Evolutionary conservation across 257 asterid species (phyloP), one percentile per base, ranked within the genome.

Genomic region (Anisodus acutangulus): DNA sequence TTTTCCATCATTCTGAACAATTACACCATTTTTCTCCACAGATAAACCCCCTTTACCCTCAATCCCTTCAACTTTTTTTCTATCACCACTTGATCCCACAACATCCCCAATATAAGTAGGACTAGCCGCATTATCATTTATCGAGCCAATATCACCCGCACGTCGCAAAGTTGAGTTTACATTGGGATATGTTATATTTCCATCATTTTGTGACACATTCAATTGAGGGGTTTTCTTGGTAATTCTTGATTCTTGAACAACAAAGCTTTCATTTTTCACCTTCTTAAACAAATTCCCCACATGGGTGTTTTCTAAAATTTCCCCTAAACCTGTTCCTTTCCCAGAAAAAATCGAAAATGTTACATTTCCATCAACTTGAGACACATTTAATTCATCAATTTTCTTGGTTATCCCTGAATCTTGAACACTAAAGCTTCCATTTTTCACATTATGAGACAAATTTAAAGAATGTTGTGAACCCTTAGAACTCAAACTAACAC

Each of bases 281-380:
- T 22, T 74, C 74, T 57, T 86, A 82, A 89, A 82, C 57, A 60
- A 72, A 88, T 90, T 88, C 58, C 86, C 92, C 80, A 84, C 79
- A 12, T 35, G 85, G 86, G 88, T 85, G 71, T 80, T 58, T 84
- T 74, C 90, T 54, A 85, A 80, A 88, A 55, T 82, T 45, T 2
- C 57, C 92, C 35, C 78, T 85, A 86, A 88, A 84, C 79, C 78
- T 68, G 51, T 68, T 68, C 78, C 78, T 68, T 39, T 39, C 51
- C 78, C 53, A 68, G 39, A 82, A 45, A 17, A 84, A 80, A 84
- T 87, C 59, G 72, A 70, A 80, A 82, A 84, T 67, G 41, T 64
- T 9, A 67, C 66, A 84, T 54, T 85, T 78, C 78, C 78, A 83
- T 81, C 88, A 64, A 76, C 57, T 39, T 54, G 41, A 2, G 90